These are phyloP conservation scores for Fusarium tupiense DNA, from an alignment of 2,329 filamentous ascomycete species.

Conservation along the genomic window DNA sequence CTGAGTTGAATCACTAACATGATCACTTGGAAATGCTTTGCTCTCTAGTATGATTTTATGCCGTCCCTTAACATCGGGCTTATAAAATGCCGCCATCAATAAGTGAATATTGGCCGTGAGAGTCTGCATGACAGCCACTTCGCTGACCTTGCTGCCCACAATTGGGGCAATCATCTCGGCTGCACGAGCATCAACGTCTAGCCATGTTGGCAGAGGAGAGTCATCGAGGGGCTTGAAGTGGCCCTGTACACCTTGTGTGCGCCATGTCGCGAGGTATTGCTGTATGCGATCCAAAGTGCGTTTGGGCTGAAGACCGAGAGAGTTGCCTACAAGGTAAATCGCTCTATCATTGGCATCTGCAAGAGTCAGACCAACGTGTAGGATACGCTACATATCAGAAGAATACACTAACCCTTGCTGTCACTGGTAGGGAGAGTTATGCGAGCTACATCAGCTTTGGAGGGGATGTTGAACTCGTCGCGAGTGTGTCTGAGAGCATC, in stretches of 20 bases:
- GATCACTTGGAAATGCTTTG: slow-evolving; percentile 87
- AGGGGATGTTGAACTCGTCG: slow-evolving; percentile 77
- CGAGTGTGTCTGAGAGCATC: slow-evolving; percentile 67
- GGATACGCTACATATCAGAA: background rate
- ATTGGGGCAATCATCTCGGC: slow-evolving; percentile 72
- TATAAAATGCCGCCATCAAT: slow-evolving; percentile 83
- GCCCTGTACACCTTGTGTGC: slow-evolving; percentile 80
- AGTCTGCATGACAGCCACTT: slow-evolving; percentile 86
- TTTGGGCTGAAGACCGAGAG: slow-evolving; percentile 80
- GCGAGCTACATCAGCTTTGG: slow-evolving; percentile 43
- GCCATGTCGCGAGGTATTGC: slow-evolving; percentile 80
- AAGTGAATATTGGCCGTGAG: slow-evolving; percentile 82
- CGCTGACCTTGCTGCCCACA: slow-evolving; percentile 73
- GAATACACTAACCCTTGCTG: slow-evolving; percentile 8
- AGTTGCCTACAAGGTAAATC: slow-evolving; percentile 87
- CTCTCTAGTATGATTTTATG: slow-evolving; percentile 84
- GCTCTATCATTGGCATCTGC: slow-evolving; percentile 39
- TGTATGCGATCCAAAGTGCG: slow-evolving; percentile 66
- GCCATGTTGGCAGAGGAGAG: slow-evolving; percentile 74
- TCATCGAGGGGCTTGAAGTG: slow-evolving; percentile 77
- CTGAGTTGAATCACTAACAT: slow-evolving; percentile 56
- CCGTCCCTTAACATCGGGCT: slow-evolving; percentile 62
- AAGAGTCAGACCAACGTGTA: background rate
- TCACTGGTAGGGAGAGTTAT: slow-evolving; percentile 36
- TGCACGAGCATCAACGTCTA: slow-evolving; percentile 76